These are phyloP conservation scores for Scorias spongiosa DNA, from an alignment of 2,329 filamentous ascomycete species.

Conservation along the genomic window DNA sequence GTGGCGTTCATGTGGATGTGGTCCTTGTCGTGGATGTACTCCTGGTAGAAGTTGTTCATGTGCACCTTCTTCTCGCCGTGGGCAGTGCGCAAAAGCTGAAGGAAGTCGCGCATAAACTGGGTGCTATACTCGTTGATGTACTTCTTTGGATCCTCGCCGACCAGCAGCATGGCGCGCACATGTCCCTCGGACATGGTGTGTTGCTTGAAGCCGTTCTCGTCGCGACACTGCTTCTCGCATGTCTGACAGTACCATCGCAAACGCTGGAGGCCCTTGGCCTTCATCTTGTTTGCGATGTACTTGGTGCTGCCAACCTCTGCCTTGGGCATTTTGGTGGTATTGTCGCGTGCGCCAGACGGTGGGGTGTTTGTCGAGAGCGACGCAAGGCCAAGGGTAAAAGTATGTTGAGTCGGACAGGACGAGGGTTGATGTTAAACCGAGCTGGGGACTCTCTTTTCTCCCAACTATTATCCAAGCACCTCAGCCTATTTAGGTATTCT, in stretches of 20 bases:
- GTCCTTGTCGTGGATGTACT: slow-evolving; percentile 75
- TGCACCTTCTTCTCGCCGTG: slow-evolving; percentile 85
- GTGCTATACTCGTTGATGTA: slow-evolving; percentile 68
- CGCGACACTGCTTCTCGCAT: slow-evolving; percentile 62
- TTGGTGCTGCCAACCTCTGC: slow-evolving; percentile 90
- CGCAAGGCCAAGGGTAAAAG: no score
- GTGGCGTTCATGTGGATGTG: slow-evolving; percentile 93
- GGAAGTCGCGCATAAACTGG: slow-evolving; percentile 68
- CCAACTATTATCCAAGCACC: no score
- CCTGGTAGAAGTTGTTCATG: slow-evolving; percentile 88
- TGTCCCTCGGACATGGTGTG: slow-evolving; percentile 76
- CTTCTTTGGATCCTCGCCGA: slow-evolving; percentile 76
- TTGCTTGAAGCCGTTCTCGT: slow-evolving; percentile 76
- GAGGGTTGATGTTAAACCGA: no score
- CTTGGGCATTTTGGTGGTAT: slow-evolving; percentile 55
- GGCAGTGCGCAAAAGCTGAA: slow-evolving; percentile 60
- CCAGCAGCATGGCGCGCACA: slow-evolving; percentile 73
- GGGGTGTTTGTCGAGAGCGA: no score
- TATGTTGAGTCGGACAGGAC: no score
- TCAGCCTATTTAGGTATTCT: no score
- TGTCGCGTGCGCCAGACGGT: neutral
- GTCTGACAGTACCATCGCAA: slow-evolving; percentile 81
- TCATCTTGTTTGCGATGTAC: slow-evolving; percentile 79
- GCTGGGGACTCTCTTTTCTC: no score
- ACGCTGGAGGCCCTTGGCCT: slow-evolving; percentile 60